Conservation (phyloP, 2,329 filamentous ascomycete species). For the Phialophora tarda region DNA sequence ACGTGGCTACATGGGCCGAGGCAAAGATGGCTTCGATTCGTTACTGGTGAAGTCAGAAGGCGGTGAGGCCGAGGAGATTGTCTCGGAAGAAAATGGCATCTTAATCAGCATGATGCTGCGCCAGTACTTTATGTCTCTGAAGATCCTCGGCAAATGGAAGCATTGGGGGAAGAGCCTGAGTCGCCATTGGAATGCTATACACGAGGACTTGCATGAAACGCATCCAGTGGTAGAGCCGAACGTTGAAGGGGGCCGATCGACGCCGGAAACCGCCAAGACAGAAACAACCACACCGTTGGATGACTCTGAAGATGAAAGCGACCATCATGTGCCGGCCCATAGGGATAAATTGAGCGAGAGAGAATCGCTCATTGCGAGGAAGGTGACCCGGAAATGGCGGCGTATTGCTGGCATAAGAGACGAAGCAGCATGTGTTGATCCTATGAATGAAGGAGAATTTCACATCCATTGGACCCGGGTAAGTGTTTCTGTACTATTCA, state of each 20-base stretch:
- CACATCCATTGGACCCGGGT: conserved; percentile 38
- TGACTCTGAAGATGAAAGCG: conserved; percentile 58
- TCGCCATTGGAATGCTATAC: conserved; percentile 70
- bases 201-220: conserved; percentile 61
- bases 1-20: conserved; percentile 84
- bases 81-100: conserved; percentile 85
- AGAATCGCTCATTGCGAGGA: conserved; percentile 39
- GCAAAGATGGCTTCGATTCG: conserved; percentile 82
- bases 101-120: conserved; percentile 84
- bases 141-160: conserved; percentile 79
- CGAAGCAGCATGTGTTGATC: conserved; percentile 34
- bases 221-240: conserved; percentile 37
- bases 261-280: conserved; percentile 39
- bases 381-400: conserved; percentile 39
- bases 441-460: conserved; percentile 36
- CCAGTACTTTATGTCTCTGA: conserved; percentile 88
- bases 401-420: conserved; percentile 35
- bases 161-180: conserved; percentile 68
- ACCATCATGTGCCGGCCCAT: conserved; percentile 30
- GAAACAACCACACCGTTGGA: conserved; percentile 42
- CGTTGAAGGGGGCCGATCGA: conserved; percentile 14
- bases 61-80: conserved; percentile 75
- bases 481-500: conserved; percentile 11
- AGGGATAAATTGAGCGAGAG: conserved; percentile 31
- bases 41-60: conserved; percentile 78